Evolutionary conservation across 352 stramenopile genomes (phyloP).

Genomic region (Phytophthora multivora): DNA sequence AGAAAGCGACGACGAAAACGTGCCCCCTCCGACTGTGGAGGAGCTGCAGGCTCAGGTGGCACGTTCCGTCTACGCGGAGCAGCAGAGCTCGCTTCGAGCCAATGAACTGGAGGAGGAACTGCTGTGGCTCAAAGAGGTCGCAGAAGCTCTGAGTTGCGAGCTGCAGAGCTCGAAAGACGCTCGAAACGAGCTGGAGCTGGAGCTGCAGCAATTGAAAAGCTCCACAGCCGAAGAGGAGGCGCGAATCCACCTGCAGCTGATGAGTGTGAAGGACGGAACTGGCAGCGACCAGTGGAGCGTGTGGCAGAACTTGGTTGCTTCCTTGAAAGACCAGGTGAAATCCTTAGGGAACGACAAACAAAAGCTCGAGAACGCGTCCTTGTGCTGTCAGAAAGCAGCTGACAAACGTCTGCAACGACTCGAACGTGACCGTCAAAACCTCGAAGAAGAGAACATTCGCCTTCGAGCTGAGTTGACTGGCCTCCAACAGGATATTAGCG

Average conservation of each 20-base stretch:
- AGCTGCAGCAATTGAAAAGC: background rate
- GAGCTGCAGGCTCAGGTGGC: conserved; percentile 8
- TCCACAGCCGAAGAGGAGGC: background rate
- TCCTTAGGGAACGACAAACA: conserved; percentile 11
- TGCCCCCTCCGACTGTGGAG: background rate
- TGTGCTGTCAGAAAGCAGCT: conserved; percentile 22
- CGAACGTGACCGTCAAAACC: conserved; percentile 11
- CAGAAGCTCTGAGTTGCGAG: conserved; percentile 15
- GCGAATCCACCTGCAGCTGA: background rate
- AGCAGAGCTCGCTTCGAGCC: conserved; percentile 11
- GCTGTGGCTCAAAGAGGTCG: conserved; percentile 5
- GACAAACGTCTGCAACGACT: conserved; percentile 19
- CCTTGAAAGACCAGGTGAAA: conserved; percentile 22
- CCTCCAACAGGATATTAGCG: conserved; percentile 7
- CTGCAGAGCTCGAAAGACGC: conserved; percentile 4
- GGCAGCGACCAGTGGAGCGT: conserved; percentile 5
- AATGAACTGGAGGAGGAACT: conserved; percentile 20
- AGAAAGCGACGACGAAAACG: conserved; percentile 16
- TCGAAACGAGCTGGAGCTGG: background rate
- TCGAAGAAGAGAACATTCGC: conserved; percentile 18
- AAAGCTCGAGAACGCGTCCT: conserved; percentile 20
- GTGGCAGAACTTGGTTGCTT: conserved; percentile 4
- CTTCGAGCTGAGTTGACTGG: conserved; percentile 19
- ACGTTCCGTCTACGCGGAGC: background rate
- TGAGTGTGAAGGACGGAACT: background rate